phyloP scores from a whole-genome alignment of 2,329 filamentous ascomycete species.

The Elsinoe fawcettii region DNA sequence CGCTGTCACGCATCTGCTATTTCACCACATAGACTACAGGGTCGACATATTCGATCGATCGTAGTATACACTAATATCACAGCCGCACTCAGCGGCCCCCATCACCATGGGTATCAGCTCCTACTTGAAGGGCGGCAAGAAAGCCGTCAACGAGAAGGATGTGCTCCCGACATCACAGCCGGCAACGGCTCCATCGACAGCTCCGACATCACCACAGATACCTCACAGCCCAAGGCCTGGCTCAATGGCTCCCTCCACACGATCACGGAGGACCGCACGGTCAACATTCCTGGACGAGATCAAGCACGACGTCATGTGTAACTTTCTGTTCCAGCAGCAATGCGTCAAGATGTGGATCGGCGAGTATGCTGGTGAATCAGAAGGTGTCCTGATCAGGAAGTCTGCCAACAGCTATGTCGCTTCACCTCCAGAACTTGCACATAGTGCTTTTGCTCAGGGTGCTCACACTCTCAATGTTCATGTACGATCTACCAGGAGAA shows the following conservation, averaged over 20 bases:
- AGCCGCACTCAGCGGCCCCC: background rate
- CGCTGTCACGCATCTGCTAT: background rate
- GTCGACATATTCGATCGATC: background rate
- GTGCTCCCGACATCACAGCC: constrained; percentile 25
- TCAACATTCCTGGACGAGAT: constrained; percentile 57
- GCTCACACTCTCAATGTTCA: constrained; percentile 63
- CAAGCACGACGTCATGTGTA: constrained; percentile 76
- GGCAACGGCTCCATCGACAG: constrained; percentile 43
- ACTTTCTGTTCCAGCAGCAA: constrained; percentile 74
- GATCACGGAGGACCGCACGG: constrained; percentile 6
- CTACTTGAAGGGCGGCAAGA: constrained; percentile 55
- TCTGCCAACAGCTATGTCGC: constrained; percentile 63
- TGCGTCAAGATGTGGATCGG: constrained; percentile 67
- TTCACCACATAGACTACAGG: background rate
- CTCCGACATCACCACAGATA: constrained; percentile 1
- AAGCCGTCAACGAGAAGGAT: constrained; percentile 21
- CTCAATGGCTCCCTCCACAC: constrained; percentile 32
- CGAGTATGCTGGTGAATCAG: constrained; percentile 58
- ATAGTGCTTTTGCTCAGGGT: constrained; percentile 56
- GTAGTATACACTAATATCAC: background rate
- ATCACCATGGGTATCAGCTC: constrained; percentile 51
- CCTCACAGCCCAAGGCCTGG: constrained; percentile 22
- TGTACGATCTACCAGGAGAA: constrained; percentile 37
- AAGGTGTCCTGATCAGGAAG: constrained; percentile 67
- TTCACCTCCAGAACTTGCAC: constrained; percentile 57